Percentiles rank a stretch among this genome's conserved stretches.
phyloP scores from a whole-genome alignment of 352 stramenopile genomes.

The Globisporangium acanthophoron region DNA sequence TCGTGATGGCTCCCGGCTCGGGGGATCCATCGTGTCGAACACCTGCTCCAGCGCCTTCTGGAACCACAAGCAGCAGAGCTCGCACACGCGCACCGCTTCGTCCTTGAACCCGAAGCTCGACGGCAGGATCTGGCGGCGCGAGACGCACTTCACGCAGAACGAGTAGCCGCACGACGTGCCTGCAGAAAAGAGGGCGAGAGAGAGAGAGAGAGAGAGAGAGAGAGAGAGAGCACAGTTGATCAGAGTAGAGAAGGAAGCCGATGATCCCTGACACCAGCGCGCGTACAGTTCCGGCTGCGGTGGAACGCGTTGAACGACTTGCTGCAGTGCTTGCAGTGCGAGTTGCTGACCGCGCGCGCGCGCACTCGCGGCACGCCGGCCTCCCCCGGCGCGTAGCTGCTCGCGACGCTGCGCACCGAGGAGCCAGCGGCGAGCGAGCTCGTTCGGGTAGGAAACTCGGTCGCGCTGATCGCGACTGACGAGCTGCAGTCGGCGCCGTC shows the following conservation, averaged over 20 bases:
- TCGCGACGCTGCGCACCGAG: constrained; percentile 1
- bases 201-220: background rate
- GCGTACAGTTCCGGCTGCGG: constrained; percentile 48
- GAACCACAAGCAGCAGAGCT: constrained; percentile 57
- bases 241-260: too few species aligned
- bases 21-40: constrained; percentile 52
- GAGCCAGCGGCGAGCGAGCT: background rate
- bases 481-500: constrained; percentile 7
- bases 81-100: constrained; percentile 45
- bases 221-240: background rate
- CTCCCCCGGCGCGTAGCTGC: constrained; percentile 2
- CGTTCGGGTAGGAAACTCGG: background rate
- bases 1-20: background rate
- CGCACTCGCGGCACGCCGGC: constrained; percentile 35
- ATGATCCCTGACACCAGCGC: background rate
- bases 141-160: constrained; percentile 63
- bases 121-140: constrained; percentile 48
- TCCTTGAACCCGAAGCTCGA: constrained; percentile 50
- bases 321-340: constrained; percentile 41
- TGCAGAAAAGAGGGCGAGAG: background rate
- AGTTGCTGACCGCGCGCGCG: constrained; percentile 25
- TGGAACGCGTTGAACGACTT: constrained; percentile 74
- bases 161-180: constrained; percentile 40
- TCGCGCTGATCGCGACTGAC: constrained; percentile 2
- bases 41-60: constrained; percentile 61